Conservation (phyloP, 1,139 yeast species). For the Taiozyma onychis region DNA sequence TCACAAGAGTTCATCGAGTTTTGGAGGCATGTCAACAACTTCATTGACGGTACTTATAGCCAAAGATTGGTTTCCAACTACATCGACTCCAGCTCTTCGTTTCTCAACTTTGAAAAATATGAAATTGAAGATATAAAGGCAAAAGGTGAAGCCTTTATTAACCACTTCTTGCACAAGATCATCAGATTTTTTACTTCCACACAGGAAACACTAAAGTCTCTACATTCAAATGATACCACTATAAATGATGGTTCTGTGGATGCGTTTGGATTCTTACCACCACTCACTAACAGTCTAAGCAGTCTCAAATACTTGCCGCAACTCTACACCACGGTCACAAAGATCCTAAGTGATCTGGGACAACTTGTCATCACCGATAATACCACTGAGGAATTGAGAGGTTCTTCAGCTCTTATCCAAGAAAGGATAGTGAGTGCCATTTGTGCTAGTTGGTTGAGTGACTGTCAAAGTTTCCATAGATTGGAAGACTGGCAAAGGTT, state of each 20-base stretch:
- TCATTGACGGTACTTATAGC: constrained; percentile 40
- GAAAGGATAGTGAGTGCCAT: constrained; percentile 42
- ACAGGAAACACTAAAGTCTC: constrained; percentile 24
- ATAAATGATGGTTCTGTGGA: constrained; percentile 23
- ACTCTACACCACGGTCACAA: constrained; percentile 34
- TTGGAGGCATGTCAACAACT: constrained; percentile 42
- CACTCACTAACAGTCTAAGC: constrained; percentile 53
- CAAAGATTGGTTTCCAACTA: constrained; percentile 26
- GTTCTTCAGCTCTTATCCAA: constrained; percentile 31
- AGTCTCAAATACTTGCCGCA: constrained; percentile 43
- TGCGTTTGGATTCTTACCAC: constrained; percentile 53
- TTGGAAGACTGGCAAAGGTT: constrained; percentile 39
- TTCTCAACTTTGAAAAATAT: constrained; percentile 31
- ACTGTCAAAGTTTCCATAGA: constrained; percentile 36
- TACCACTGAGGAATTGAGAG: constrained; percentile 32
- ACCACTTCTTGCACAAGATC: constrained; percentile 30
- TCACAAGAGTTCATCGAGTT: constrained; percentile 33
- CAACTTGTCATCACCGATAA: constrained; percentile 35
- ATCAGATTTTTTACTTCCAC: constrained; percentile 32
- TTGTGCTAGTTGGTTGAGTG: constrained; percentile 45
- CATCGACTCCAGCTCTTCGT: constrained; percentile 22
- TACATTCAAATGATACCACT: constrained; percentile 12
- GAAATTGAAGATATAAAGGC: constrained; percentile 33
- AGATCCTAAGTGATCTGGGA: constrained; percentile 38
- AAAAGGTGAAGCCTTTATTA: constrained; percentile 31